Percentiles rank a stretch among this genome's conserved stretches.
Conservation (phyloP, 805 yeast species). For the Saccharomycopsis babjevae region DNA sequence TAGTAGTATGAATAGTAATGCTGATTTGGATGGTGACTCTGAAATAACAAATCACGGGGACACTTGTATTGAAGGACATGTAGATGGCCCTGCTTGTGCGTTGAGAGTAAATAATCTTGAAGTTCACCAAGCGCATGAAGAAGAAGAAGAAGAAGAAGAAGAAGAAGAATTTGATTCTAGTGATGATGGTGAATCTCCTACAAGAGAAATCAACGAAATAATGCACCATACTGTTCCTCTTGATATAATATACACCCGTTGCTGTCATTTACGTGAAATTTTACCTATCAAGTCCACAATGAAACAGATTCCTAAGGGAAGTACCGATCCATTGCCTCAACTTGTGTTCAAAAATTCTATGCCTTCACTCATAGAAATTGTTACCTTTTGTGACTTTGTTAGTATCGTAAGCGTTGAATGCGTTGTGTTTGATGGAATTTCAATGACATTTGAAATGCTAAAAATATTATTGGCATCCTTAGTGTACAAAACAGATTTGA, state of each 20-base stretch:
- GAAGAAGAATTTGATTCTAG: constrained; percentile 24
- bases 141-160: not conserved
- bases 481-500: constrained; percentile 42
- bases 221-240: constrained; percentile 24
- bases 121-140: constrained; percentile 1
- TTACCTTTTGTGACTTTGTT: constrained; percentile 81
- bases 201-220: constrained; percentile 8
- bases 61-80: not conserved
- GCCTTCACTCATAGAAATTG: constrained; percentile 81
- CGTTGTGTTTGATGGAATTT: constrained; percentile 70
- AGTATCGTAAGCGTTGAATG: constrained; percentile 75
- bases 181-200: constrained; percentile 5
- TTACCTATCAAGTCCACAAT: constrained; percentile 85
- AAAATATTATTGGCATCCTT: constrained; percentile 29
- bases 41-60: not conserved
- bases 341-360: constrained; percentile 74
- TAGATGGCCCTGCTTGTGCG: not conserved
- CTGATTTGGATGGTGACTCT: not conserved
- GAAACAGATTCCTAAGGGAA: constrained; percentile 69
- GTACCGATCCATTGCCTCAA: constrained; percentile 62
- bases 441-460: constrained; percentile 66
- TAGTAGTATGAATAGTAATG: not conserved
- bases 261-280: constrained; percentile 88
- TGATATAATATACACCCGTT: constrained; percentile 77
- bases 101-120: not conserved